A percentile compares a stretch with the other conserved stretches of the same genome.
Conservation (phyloP, 352 stramenopile genomes). For the Phytophthora podocarpi region DNA sequence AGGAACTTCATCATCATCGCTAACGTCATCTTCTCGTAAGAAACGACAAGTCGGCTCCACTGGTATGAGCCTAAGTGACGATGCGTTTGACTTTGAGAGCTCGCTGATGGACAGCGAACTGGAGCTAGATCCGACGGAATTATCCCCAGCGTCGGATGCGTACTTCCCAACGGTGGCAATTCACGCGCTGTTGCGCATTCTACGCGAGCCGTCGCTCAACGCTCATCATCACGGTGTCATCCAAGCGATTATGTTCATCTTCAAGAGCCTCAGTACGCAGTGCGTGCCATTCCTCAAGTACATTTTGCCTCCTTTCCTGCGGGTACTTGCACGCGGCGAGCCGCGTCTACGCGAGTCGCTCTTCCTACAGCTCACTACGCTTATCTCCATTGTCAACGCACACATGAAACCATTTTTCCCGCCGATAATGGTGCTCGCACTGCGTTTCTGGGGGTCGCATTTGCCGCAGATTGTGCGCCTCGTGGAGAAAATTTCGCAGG, state of each 20-base stretch:
- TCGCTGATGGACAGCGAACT: conserved; percentile 64
- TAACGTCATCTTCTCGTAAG: conserved; percentile 30
- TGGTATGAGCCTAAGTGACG: conserved; percentile 38
- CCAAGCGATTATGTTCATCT: conserved; percentile 99
- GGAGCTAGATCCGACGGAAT: conserved; percentile 66
- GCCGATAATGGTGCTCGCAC: conserved; percentile 95
- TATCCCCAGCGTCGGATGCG: conserved; percentile 85
- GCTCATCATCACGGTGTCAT: conserved; percentile 97
- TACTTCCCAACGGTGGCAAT: conserved; percentile 99
- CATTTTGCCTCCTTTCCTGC: conserved; percentile 97
- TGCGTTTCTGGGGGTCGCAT: conserved; percentile 97
- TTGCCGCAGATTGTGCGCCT: conserved; percentile 95
- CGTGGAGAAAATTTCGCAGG: conserved; percentile 90
- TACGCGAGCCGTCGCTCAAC: conserved; percentile 95
- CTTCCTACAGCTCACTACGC: conserved; percentile 95
- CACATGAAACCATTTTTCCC: conserved; percentile 97
- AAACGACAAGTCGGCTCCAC: conserved; percentile 30
- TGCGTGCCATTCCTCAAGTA: conserved; percentile 97
- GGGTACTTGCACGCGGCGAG: conserved; percentile 92
- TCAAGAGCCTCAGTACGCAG: conserved; percentile 95
- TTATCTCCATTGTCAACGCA: conserved; percentile 96
- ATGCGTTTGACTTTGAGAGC: conserved; percentile 75
- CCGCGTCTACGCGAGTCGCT: conserved; percentile 94
- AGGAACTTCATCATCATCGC: conserved; percentile 19
- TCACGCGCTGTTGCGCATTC: conserved; percentile 95